Base-by-base conservation (phyloP, 2,329 filamentous ascomycete genomes). In the Trichoderma asperellum region DNA sequence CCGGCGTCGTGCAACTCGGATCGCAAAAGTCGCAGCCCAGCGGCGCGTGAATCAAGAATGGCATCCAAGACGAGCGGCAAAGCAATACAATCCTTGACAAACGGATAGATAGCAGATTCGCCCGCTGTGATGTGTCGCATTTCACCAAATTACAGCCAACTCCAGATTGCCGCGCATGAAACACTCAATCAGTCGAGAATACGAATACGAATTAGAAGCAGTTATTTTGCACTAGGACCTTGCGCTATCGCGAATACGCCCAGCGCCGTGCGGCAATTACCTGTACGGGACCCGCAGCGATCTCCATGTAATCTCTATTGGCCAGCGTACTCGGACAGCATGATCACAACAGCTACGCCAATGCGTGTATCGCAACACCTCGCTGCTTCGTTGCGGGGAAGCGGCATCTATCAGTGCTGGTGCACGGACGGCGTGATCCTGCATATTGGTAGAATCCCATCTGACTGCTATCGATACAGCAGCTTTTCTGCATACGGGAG, bases 121-220 rank as follows among this genome's bases (percentile, higher is more conserved):
- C 18, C 59, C 12, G 16, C 59, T 16, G n/a, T 61, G 59, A 61
- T 49, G 40, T 34, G 40, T 61, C 59, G 40, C 29, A 61, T 61
- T 61, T 49, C 11, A 8, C 34, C 27, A 21, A 29, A 34, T 49
- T 61, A 24, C 27, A 32, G 29, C 27, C 16, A 29, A 11, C 53
- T 11, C 18, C 11, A 34, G 27, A 34, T 56, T 18, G 29, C 59
- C 40, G 40, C 2, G 58, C 59, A 61, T 61, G 59, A 49, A 35
- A 61, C 59, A 61, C 18, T 47, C 34, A 2, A 43, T 43, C 14
- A 43, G n/a, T 21, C 27, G 18, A 34, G 5, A 59, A 59, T 18
- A n/a, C 40, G 40, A 61, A 61, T 56, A 56, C 53, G 53, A 34
- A 11, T 24, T 24, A 24, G 24, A 24, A 24, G 24, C 24, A 24